Evolutionary conservation across 441 rosid genomes (phyloP), one percentile per base, ranked within the genome.

Genomic region (Syzygium syzygioides): DNA sequence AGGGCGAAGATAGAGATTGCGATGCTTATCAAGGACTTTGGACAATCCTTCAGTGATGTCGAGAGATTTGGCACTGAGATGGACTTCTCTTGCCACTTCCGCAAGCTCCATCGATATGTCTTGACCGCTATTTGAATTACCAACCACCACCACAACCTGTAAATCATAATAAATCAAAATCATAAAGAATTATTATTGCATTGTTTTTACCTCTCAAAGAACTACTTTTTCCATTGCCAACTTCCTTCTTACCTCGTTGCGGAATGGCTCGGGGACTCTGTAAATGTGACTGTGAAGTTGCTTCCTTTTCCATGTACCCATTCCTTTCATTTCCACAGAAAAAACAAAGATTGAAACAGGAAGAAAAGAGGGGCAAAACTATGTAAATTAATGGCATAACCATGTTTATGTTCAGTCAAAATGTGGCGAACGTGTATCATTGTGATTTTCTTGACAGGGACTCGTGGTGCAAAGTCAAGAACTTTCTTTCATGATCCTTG

Each of bases 41-140:
- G 96, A 96, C 90, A 96, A 91, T 23, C 99, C 99, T 59, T 89
- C 89, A 26, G 96, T 84, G 15, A 96, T 85, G 37, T 92, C 90
- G 85, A 90, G 93, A 20, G 98, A 93, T 90, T 93, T 96, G 86
- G 98, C 88, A 91, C 98, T 96, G 6, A 97, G 92, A 86, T 96
- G 94, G 50, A 96, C 96, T 93, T 97, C 95, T 88, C 93, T 95
- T 86, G 98, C 97, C 87, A 94, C 95, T 88, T 92, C 94, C 55
- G 92, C 96, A 55, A 96, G 95, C 95, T 96, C 99, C 94, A 96
- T 95, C 71, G 99, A 95, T 94, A 96, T 93, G 89, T 97, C 99
- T 92, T 96, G 98, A 34, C 98, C 99, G 68, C 99, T 97, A 89
- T 91, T 84, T 28, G 97, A 96, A 88, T 92, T 95, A 59, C 99